A percentile compares a stretch with the other conserved stretches of the same genome.
Evolutionary conservation across 345 rosid species (phyloP).

Genomic region (Aquilaria sinensis): DNA sequence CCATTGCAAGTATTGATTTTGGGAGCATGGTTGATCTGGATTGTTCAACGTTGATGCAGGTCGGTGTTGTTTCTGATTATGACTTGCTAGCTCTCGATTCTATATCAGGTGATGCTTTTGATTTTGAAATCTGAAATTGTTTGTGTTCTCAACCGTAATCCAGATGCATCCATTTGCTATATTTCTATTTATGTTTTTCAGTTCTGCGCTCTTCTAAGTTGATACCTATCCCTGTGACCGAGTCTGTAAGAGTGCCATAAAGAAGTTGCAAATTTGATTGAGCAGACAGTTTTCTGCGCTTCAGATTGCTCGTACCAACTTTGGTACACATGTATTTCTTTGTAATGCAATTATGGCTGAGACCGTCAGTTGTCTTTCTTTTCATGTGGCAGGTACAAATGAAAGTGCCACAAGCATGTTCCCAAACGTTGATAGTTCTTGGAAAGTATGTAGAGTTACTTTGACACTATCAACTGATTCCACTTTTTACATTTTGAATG

Average conservation of each 20-base stretch:
- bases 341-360: not conserved
- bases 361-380: constrained; percentile 14
- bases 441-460: constrained; percentile 57
- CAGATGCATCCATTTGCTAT: too few relatives aligned
- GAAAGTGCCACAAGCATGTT: constrained; percentile 59
- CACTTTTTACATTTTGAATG: constrained; percentile 7
- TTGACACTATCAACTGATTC: not conserved
- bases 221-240: not conserved
- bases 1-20: not conserved
- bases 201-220: constrained; percentile 1
- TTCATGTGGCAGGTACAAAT: constrained; percentile 45
- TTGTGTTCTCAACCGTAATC: too few relatives aligned
- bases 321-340: not conserved
- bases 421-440: constrained; percentile 79
- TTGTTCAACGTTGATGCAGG: constrained; percentile 38
- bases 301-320: too few relatives aligned
- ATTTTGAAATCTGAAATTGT: not conserved
- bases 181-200: too few relatives aligned
- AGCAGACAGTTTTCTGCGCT: too few relatives aligned
- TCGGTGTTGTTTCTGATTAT: constrained; percentile 97
- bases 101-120: constrained; percentile 58
- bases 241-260: too few relatives aligned
- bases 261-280: too few relatives aligned
- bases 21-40: not conserved
- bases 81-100: constrained; percentile 83